These are phyloP conservation scores for Saccharomycopsis olivae DNA, from an alignment of 805 yeast species.

Conservation along the genomic window DNA sequence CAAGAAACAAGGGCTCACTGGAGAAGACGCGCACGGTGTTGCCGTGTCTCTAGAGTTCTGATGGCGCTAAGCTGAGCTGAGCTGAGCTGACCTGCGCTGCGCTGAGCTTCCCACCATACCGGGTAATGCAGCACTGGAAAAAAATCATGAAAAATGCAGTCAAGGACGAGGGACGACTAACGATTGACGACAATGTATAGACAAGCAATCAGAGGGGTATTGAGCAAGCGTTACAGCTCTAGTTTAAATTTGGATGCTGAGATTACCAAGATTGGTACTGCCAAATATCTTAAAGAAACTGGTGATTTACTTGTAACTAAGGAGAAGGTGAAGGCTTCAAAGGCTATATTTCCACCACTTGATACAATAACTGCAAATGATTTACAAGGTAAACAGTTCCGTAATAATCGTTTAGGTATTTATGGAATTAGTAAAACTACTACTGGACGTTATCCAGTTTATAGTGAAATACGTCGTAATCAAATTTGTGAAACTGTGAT, in stretches of 20 bases:
- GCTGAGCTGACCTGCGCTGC: too few relatives aligned
- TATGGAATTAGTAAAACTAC: constrained; percentile 31
- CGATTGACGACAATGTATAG: too few relatives aligned
- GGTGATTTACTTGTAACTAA: constrained; percentile 4
- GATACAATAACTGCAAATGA: constrained; percentile 13
- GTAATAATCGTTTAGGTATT: constrained; percentile 1
- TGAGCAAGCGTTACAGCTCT: constrained; percentile 8
- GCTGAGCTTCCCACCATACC: too few relatives aligned
- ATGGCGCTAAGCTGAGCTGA: too few relatives aligned
- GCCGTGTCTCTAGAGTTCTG: constrained; percentile 22
- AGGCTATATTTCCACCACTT: constrained; percentile 11
- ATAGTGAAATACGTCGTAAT: constrained; percentile 54
- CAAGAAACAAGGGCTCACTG: constrained; percentile 31
- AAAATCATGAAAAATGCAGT: too few relatives aligned
- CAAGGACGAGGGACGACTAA: too few relatives aligned
- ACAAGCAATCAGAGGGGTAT: too few relatives aligned
- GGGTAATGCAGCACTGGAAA: neutral
- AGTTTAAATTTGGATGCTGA: constrained; percentile 13
- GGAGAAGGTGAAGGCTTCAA: constrained; percentile 1
- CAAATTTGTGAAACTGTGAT: constrained; percentile 62
- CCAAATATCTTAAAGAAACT: constrained; percentile 10
- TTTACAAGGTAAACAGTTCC: constrained; percentile 5
- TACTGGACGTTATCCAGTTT: constrained; percentile 73
- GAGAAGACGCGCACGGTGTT: constrained; percentile 36
- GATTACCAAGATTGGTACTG: constrained; percentile 8